Conservation (phyloP, 306 rosid species). For the Casuarina cunninghamiana region DNA sequence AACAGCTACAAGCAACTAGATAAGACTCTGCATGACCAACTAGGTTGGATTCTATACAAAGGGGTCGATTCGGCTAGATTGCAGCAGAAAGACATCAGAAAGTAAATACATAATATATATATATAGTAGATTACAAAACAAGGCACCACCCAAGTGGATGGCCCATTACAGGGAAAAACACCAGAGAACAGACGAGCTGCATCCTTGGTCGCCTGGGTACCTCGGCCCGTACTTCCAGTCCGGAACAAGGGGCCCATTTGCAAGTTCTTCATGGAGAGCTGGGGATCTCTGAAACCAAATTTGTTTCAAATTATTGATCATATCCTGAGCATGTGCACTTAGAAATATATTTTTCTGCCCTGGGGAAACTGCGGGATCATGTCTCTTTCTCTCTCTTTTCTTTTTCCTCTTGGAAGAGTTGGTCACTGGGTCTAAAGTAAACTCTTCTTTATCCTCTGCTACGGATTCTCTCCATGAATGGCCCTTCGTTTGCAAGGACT, state of each 20-base stretch:
- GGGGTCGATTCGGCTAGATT: no score
- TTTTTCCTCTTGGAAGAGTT: background rate
- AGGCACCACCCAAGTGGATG: no score
- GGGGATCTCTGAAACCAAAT: background rate
- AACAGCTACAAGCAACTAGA: no score
- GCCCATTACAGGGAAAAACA: no score
- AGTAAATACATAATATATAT: no score
- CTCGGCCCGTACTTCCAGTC: no score
- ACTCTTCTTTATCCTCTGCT: background rate
- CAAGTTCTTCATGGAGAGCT: slow-evolving; percentile 26
- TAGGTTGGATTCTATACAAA: no score
- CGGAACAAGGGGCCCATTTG: slow-evolving; percentile 16
- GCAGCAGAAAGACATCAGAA: no score
- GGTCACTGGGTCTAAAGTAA: background rate
- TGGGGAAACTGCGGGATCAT: slow-evolving; percentile 82
- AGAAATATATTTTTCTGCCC: slow-evolving; percentile 53
- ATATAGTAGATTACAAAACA: no score
- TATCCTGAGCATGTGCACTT: background rate
- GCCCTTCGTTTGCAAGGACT: slow-evolving; percentile 59
- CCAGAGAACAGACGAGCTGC: no score
- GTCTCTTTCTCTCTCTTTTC: slow-evolving; percentile 30
- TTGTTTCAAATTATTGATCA: background rate
- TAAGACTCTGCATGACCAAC: no score
- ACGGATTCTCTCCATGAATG: slow-evolving; percentile 71
- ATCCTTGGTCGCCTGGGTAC: no score